These are phyloP conservation scores for Orbilia javanica DNA, from an alignment of 2,329 filamentous ascomycete species.

Conservation along the genomic window DNA sequence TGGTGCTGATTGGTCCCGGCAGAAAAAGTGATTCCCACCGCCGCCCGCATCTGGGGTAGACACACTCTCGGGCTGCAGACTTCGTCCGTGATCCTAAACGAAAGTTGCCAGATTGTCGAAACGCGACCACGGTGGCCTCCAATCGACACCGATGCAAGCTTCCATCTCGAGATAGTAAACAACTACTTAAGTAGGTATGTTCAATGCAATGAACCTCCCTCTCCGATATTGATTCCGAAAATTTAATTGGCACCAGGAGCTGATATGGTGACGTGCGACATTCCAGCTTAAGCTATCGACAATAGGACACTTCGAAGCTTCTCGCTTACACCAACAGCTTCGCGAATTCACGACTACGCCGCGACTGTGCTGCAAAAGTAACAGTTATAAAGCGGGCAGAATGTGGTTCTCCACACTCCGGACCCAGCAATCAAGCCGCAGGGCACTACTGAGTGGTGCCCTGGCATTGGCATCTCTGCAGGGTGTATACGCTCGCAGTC, in stretches of 20 bases:
- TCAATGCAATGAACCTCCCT: background rate
- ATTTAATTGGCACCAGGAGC: slow-evolving; percentile 26
- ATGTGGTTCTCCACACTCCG: slow-evolving; percentile 58
- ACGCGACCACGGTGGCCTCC: slow-evolving; percentile 30
- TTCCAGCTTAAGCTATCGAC: slow-evolving; percentile 27
- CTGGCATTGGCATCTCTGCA: slow-evolving; percentile 48
- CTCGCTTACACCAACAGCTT: slow-evolving; percentile 23
- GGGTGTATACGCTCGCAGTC: slow-evolving; percentile 33
- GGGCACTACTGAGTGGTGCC: slow-evolving; percentile 37
- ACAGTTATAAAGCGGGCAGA: slow-evolving; percentile 40
- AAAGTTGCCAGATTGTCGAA: slow-evolving; percentile 59
- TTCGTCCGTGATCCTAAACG: slow-evolving; percentile 16
- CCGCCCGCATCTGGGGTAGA: slow-evolving; percentile 49
- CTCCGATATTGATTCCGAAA: background rate
- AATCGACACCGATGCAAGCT: slow-evolving; percentile 43
- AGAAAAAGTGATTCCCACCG: slow-evolving; percentile 18
- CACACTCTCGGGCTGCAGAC: slow-evolving; percentile 2
- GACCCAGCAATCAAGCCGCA: slow-evolving; percentile 35
- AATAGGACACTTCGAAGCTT: slow-evolving; percentile 6
- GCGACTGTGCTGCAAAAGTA: slow-evolving; percentile 20
- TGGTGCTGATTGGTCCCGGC: slow-evolving; percentile 21
- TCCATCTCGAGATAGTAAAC: slow-evolving; percentile 22
- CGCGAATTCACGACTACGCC: slow-evolving; percentile 25
- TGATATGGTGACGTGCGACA: slow-evolving; percentile 17
- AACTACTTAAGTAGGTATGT: slow-evolving; percentile 23